Evolutionary conservation across 352 stramenopile species (phyloP).

Genomic region (Phytophthora rubi): DNA sequence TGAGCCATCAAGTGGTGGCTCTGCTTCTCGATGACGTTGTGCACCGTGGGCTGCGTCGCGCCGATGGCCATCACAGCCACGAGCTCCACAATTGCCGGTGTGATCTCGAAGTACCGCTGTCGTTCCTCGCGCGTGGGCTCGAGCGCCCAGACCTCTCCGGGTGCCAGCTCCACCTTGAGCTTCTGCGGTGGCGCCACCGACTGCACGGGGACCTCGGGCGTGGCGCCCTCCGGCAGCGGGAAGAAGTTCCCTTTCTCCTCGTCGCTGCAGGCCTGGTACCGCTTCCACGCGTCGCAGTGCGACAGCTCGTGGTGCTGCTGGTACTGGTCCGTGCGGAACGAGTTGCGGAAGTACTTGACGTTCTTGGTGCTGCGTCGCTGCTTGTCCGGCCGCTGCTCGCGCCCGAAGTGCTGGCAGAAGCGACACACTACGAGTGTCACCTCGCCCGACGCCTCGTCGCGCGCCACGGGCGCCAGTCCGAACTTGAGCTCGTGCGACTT

Average conservation of each 20-base stretch:
- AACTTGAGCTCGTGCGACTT: constrained; percentile 62
- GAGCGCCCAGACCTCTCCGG: constrained; percentile 35
- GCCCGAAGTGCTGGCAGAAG: constrained; percentile 73
- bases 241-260: constrained; percentile 63
- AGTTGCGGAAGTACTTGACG: constrained; percentile 71
- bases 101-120: constrained; percentile 36
- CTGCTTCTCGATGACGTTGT: constrained; percentile 29
- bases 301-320: constrained; percentile 70
- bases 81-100: constrained; percentile 36
- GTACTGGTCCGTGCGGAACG: constrained; percentile 78
- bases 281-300: constrained; percentile 53
- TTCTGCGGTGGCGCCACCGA: constrained; percentile 2
- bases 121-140: constrained; percentile 29
- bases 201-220: constrained; percentile 5
- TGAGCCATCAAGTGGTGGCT: constrained; percentile 28
- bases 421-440: constrained; percentile 64
- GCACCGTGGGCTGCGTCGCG: constrained; percentile 24
- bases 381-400: constrained; percentile 57
- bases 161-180: constrained; percentile 30
- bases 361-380: constrained; percentile 67
- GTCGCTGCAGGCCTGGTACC: constrained; percentile 51
- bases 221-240: constrained; percentile 16
- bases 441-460: constrained; percentile 44
- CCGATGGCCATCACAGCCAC: constrained; percentile 37
- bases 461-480: constrained; percentile 54